Evolutionary conservation across 768 basidiomycete genomes (phyloP).

Genomic region (Hortiboletus campestris): DNA sequence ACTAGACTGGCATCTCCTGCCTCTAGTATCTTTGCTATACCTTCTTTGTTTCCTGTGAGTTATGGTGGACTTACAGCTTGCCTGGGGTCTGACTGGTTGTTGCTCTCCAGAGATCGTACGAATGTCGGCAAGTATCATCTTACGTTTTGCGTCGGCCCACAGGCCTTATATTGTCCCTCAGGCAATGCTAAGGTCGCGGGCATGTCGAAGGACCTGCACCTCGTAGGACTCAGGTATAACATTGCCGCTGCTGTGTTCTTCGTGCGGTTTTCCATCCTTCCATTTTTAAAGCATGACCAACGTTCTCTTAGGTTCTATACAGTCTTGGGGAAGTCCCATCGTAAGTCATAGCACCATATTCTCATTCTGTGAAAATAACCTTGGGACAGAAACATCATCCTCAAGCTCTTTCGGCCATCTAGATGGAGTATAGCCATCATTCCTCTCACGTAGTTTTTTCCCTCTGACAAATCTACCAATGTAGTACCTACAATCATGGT

Average conservation of each 20-base stretch:
- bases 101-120: slow-evolving; percentile 38
- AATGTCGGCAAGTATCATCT: slow-evolving; percentile 38
- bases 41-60: slow-evolving; percentile 48
- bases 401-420: slow-evolving; percentile 35
- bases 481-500: slow-evolving; percentile 41
- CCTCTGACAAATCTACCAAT: slow-evolving; percentile 9
- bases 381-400: slow-evolving; percentile 33
- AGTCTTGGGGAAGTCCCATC: slow-evolving; percentile 37
- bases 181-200: slow-evolving; percentile 47
- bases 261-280: slow-evolving; percentile 10
- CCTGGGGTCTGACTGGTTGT: background rate
- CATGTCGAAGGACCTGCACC: slow-evolving; percentile 38
- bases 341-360: slow-evolving; percentile 21
- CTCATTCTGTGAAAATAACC: background rate
- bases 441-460: background rate
- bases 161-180: slow-evolving; percentile 11
- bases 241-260: slow-evolving; percentile 41
- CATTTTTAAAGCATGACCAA: background rate
- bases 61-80: background rate
- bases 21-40: slow-evolving; percentile 44
- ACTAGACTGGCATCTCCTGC: slow-evolving; percentile 44
- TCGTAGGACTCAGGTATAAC: slow-evolving; percentile 36
- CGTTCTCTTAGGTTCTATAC: slow-evolving; percentile 32
- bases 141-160: background rate
- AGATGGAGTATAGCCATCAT: slow-evolving; percentile 30